Evolutionary conservation across 2,329 filamentous ascomycete genomes (phyloP).

Genomic region (Chaetomiaceae sp.): DNA sequence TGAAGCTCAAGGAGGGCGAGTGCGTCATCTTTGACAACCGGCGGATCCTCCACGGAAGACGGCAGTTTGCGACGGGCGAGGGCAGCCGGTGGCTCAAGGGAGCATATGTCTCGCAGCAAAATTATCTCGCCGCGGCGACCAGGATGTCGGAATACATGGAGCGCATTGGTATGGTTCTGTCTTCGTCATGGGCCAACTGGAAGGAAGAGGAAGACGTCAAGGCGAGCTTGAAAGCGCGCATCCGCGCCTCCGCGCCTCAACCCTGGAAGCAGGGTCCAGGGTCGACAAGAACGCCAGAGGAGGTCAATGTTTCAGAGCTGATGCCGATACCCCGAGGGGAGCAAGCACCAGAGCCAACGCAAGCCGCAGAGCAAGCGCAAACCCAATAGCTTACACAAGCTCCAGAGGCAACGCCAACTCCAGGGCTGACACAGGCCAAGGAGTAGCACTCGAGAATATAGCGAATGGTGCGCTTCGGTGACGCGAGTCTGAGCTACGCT

Average conservation of each 20-base stretch:
- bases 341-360: neutral
- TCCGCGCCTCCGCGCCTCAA: neutral
- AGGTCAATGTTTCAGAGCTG: no score
- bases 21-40: conserved; percentile 92
- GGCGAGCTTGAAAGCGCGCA: neutral
- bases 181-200: neutral
- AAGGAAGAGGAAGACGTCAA: neutral
- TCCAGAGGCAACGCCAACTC: neutral
- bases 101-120: conserved; percentile 58
- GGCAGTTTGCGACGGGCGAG: conserved; percentile 60
- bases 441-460: no score
- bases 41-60: conserved; percentile 77
- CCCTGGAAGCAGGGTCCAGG: no score
- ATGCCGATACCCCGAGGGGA: neutral
- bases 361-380: neutral
- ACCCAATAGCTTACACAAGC: no score
- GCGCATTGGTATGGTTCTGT: neutral
- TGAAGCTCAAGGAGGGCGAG: conserved; percentile 73
- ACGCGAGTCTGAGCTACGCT: no score
- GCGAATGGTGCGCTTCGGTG: no score
- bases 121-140: neutral
- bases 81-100: conserved; percentile 81
- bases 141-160: neutral
- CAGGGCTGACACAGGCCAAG: neutral
- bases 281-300: no score